phyloP scores from a whole-genome alignment of 1,284 basidiomycete genomes.

The Pseudozyma hubeiensis region DNA sequence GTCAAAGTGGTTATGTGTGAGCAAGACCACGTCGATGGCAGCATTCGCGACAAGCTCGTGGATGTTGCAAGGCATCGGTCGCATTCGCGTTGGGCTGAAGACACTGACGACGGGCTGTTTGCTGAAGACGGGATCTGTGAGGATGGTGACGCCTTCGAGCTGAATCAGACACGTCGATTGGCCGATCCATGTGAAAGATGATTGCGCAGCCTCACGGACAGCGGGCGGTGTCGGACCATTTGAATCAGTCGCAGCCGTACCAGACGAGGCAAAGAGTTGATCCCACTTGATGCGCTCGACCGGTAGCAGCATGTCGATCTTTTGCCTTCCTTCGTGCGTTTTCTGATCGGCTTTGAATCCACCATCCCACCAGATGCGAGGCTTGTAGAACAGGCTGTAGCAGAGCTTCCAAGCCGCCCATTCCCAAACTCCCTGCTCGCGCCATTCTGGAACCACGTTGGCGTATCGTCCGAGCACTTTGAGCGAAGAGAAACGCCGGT shows the following conservation, averaged over 20 bases:
- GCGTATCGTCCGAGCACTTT: slow-evolving; percentile 61
- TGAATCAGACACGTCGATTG: slow-evolving; percentile 70
- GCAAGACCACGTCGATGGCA: slow-evolving; percentile 70
- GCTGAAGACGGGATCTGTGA: slow-evolving; percentile 72
- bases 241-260: background rate
- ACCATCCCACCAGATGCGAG: slow-evolving; percentile 61
- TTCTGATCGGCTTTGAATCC: slow-evolving; percentile 58
- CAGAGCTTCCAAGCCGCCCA: slow-evolving; percentile 57
- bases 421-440: slow-evolving; percentile 71
- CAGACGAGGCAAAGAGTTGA: slow-evolving; percentile 24
- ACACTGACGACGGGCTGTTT: slow-evolving; percentile 70
- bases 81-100: slow-evolving; percentile 69
- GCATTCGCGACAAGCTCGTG: slow-evolving; percentile 66
- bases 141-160: slow-evolving; percentile 70
- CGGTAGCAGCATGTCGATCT: slow-evolving; percentile 49
- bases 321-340: slow-evolving; percentile 39
- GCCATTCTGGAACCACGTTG: slow-evolving; percentile 72
- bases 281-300: slow-evolving; percentile 49
- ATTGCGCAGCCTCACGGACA: slow-evolving; percentile 9
- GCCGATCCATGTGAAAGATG: slow-evolving; percentile 60
- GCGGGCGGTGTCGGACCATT: background rate
- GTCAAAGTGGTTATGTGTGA: slow-evolving; percentile 70
- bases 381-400: slow-evolving; percentile 48
- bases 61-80: slow-evolving; percentile 70
- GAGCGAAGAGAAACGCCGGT: slow-evolving; percentile 65